Evolutionary conservation across 2,329 filamentous ascomycete genomes (phyloP).

Genomic region (Aspergillus japonicus): DNA sequence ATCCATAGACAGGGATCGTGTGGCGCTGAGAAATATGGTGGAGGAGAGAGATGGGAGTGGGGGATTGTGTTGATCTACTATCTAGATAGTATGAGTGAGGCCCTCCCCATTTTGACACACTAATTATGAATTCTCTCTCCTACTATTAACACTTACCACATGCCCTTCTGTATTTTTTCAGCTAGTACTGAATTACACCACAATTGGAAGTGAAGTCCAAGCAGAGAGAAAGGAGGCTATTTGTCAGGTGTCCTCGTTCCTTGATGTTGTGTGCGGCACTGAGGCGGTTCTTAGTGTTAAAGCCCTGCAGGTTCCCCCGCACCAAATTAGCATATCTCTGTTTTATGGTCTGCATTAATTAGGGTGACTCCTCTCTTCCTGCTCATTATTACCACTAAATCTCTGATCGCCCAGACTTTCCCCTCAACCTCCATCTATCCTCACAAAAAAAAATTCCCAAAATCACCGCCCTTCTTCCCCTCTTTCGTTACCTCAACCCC

Average conservation of each 20-base stretch:
- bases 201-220: neutral
- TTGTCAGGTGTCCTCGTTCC: neutral
- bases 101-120: neutral
- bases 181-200: neutral
- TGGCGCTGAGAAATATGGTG: neutral
- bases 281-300: constrained; percentile 2
- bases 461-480: neutral
- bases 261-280: neutral
- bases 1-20: neutral
- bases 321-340: constrained; percentile 18
- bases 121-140: neutral
- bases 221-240: neutral
- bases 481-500: constrained; percentile 4
- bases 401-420: constrained; percentile 16
- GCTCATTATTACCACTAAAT: constrained; percentile 16
- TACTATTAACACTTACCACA: neutral
- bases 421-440: constrained; percentile 3
- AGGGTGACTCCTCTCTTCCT: constrained; percentile 7
- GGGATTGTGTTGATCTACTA: neutral
- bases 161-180: neutral
- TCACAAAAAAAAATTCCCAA: constrained; percentile 7
- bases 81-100: neutral
- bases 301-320: constrained; percentile 21
- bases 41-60: neutral
- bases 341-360: constrained; percentile 20